phyloP scores from a whole-genome alignment of 1,284 basidiomycete genomes.

The Violaceomyces palustris region DNA sequence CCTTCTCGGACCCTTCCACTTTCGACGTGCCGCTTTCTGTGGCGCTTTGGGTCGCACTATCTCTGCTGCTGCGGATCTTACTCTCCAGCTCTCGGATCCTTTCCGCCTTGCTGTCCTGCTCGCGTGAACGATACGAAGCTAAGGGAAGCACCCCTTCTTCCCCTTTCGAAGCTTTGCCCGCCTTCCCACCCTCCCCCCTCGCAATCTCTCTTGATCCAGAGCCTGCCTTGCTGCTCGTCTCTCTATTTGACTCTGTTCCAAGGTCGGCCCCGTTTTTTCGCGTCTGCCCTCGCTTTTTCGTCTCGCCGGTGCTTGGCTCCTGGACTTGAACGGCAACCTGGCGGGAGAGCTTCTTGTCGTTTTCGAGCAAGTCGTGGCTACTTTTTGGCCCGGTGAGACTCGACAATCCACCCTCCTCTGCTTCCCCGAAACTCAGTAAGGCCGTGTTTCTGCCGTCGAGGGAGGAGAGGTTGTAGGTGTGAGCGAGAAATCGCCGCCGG shows the following conservation, averaged over 20 bases:
- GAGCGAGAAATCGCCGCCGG: too few relatives aligned
- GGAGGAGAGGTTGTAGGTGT: too few relatives aligned
- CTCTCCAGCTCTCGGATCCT: neutral
- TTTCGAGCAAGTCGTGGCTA: constrained; percentile 43
- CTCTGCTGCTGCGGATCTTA: neutral
- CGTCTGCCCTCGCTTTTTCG: neutral
- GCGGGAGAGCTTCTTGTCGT: constrained; percentile 34
- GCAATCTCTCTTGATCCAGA: too few relatives aligned
- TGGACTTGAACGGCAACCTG: neutral
- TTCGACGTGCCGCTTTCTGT: too few relatives aligned
- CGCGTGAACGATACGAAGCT: too few relatives aligned
- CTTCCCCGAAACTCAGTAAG: constrained; percentile 41
- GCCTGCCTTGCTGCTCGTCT: too few relatives aligned
- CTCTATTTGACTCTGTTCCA: too few relatives aligned
- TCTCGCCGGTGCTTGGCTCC: neutral
- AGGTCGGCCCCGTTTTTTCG: neutral
- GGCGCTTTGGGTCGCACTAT: too few relatives aligned
- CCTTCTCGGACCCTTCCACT: constrained; percentile 3
- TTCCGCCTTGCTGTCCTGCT: neutral
- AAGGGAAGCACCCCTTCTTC: neutral
- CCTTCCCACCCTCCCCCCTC: too few relatives aligned
- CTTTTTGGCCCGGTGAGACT: constrained; percentile 31
- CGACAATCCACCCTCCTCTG: constrained; percentile 40
- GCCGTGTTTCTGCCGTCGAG: constrained; percentile 14
- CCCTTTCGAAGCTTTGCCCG: too few relatives aligned